Evolutionary conservation across 1,284 basidiomycete species (phyloP).

Genomic region (Boletus mariae): DNA sequence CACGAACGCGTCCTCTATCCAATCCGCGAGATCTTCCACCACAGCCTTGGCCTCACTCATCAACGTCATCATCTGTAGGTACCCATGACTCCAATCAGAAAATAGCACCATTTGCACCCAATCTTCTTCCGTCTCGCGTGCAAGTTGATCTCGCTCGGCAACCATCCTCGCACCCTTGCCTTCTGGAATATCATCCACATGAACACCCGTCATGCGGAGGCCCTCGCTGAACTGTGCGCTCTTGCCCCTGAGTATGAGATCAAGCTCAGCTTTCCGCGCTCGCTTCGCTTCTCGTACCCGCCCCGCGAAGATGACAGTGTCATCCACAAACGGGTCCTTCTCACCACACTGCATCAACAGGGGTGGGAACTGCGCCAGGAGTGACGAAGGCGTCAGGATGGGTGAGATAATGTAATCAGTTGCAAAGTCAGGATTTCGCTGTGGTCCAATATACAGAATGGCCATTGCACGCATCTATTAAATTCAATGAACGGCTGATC

Average conservation of each 20-base stretch:
- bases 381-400: constrained; percentile 78
- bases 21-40: constrained; percentile 87
- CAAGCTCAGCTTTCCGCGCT: constrained; percentile 67
- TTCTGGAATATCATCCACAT: constrained; percentile 21
- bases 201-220: constrained; percentile 42
- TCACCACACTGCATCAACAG: constrained; percentile 92
- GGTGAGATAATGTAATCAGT: constrained; percentile 96
- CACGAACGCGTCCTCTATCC: constrained; percentile 83
- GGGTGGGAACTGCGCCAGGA: constrained; percentile 91
- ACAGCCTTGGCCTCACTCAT: constrained; percentile 82
- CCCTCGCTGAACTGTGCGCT: constrained; percentile 55
- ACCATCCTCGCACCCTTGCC: constrained; percentile 42
- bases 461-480: constrained; percentile 96
- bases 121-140: constrained; percentile 80
- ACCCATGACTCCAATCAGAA: constrained; percentile 91
- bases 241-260: constrained; percentile 51
- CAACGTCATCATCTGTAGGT: constrained; percentile 88
- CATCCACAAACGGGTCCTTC: constrained; percentile 95
- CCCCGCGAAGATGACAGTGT: constrained; percentile 93
- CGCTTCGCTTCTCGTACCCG: constrained; percentile 90
- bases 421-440: constrained; percentile 88
- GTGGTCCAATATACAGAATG: constrained; percentile 92
- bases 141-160: constrained; percentile 55
- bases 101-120: constrained; percentile 94
- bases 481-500: constrained; percentile 6